Evolutionary conservation across 2,329 filamentous ascomycete species (phyloP).

Genomic region (Arthrobotrys pseudoclavata): DNA sequence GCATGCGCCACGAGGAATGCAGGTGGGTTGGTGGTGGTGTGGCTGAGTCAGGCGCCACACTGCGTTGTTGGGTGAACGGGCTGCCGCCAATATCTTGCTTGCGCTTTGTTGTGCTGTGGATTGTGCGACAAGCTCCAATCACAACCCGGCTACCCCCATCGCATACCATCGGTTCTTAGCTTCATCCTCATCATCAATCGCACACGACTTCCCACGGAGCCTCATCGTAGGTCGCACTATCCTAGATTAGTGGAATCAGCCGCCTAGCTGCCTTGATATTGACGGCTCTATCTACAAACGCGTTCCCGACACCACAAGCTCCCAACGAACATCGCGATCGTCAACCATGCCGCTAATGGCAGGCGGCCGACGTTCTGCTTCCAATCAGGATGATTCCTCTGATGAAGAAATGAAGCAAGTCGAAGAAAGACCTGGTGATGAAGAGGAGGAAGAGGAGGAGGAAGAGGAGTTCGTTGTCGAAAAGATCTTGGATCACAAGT

Average conservation of each 20-base stretch:
- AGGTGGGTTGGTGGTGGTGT: neutral
- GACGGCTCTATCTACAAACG: slow-evolving; percentile 21
- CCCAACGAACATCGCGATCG: neutral
- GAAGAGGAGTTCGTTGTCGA: slow-evolving; percentile 38
- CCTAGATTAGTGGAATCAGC: neutral
- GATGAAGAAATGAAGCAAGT: slow-evolving; percentile 48
- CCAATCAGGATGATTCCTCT: slow-evolving; percentile 41
- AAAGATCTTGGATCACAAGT: slow-evolving; percentile 52
- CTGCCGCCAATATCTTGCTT: slow-evolving; percentile 34
- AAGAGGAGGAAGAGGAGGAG: slow-evolving; percentile 34
- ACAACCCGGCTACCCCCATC: slow-evolving; percentile 1
- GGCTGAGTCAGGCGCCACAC: neutral
- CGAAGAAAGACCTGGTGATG: slow-evolving; percentile 20
- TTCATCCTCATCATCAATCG: neutral
- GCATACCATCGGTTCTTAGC: slow-evolving; percentile 13
- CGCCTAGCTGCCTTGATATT: slow-evolving; percentile 1
- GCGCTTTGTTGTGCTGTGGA: slow-evolving; percentile 32
- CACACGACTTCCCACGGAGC: slow-evolving; percentile 6
- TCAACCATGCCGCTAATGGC: slow-evolving; percentile 44
- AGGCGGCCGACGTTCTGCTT: slow-evolving; percentile 28
- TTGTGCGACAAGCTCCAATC: slow-evolving; percentile 20
- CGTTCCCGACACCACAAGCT: slow-evolving; percentile 21
- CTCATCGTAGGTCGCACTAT: slow-evolving; percentile 15
- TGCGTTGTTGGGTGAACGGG: slow-evolving; percentile 44
- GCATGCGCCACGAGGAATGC: neutral